Percentiles rank a stretch among this genome's conserved stretches.
Evolutionary conservation across 2,329 filamentous ascomycete genomes (phyloP).

Genomic region (Pyrenochaeta sp.): DNA sequence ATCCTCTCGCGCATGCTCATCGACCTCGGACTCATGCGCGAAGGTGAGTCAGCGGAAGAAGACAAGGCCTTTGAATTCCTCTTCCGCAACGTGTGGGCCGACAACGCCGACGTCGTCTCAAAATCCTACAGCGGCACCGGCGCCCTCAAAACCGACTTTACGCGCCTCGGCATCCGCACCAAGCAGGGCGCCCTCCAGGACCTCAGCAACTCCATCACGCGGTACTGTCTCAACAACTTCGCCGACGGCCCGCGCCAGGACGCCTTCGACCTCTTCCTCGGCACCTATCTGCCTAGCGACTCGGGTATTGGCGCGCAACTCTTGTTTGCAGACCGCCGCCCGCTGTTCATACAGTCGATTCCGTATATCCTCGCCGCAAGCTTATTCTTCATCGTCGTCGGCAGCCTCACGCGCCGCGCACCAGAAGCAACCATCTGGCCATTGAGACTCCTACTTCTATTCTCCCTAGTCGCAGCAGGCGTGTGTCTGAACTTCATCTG

Average conservation of each 20-base stretch:
- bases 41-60: conserved; percentile 79
- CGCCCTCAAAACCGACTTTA: conserved; percentile 97
- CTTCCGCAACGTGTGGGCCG: conserved; percentile 97
- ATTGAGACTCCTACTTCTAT: conserved; percentile 78
- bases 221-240: conserved; percentile 95
- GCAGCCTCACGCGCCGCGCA: conserved; percentile 72
- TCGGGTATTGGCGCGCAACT: conserved; percentile 74
- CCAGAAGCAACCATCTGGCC: conserved; percentile 81
- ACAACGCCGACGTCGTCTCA: conserved; percentile 96
- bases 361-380: conserved; percentile 90
- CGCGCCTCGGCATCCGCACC: conserved; percentile 88
- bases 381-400: conserved; percentile 81
- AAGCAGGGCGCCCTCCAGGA: conserved; percentile 86
- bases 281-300: conserved; percentile 78
- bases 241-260: conserved; percentile 92
- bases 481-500: conserved; percentile 82
- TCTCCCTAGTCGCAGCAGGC: conserved; percentile 74
- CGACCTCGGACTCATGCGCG: conserved; percentile 79
- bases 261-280: conserved; percentile 92
- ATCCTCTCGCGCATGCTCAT: conserved; percentile 87
- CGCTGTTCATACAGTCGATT: conserved; percentile 88
- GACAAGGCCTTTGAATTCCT: conserved; percentile 84
- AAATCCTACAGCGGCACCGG: conserved; percentile 94
- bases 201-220: conserved; percentile 83
- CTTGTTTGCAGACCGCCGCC: conserved; percentile 84